phyloP scores from a whole-genome alignment of 495 filamentous ascomycete genomes.

The Aspergillus incahuasiensis region DNA sequence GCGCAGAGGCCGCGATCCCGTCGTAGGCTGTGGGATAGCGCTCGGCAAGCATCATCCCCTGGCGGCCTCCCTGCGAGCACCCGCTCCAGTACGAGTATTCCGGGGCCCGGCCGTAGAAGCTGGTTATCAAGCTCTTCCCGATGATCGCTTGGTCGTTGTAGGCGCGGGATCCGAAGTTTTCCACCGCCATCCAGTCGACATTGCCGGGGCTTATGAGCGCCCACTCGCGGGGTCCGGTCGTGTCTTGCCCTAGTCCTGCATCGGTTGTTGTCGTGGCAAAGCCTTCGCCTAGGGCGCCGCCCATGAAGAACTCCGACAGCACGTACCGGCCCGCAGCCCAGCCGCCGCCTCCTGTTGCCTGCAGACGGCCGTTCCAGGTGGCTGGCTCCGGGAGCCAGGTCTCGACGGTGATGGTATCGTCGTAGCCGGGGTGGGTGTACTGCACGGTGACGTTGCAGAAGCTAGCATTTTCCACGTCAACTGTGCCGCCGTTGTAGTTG shows the following conservation, averaged over 20 bases:
- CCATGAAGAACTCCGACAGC: too few species aligned
- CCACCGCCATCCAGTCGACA: not conserved
- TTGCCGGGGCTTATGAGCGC: not conserved
- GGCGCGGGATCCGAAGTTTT: constrained; percentile 38
- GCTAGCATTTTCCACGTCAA: not conserved
- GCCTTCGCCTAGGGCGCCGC: not conserved
- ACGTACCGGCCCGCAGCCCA: not conserved
- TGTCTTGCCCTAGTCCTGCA: not conserved
- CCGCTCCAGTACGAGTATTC: constrained; percentile 42
- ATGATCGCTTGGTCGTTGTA: constrained; percentile 25
- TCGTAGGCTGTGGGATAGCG: constrained; percentile 47
- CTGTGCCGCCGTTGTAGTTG: not conserved
- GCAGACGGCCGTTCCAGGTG: not conserved
- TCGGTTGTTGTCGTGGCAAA: not conserved
- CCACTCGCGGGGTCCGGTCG: not conserved
- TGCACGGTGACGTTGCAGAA: not conserved
- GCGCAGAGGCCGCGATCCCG: constrained; percentile 57
- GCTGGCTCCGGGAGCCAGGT: not conserved
- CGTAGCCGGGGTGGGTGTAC: not conserved
- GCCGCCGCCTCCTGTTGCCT: not conserved
- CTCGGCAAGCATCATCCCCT: constrained; percentile 41
- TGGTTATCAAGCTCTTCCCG: constrained; percentile 12
- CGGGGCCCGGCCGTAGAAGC: constrained; percentile 17
- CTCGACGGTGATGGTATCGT: not conserved
- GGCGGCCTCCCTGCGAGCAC: constrained; percentile 45